Base-by-base conservation (phyloP, 192 early-diverging fungal species). In the Entomortierella beljakovae region DNA sequence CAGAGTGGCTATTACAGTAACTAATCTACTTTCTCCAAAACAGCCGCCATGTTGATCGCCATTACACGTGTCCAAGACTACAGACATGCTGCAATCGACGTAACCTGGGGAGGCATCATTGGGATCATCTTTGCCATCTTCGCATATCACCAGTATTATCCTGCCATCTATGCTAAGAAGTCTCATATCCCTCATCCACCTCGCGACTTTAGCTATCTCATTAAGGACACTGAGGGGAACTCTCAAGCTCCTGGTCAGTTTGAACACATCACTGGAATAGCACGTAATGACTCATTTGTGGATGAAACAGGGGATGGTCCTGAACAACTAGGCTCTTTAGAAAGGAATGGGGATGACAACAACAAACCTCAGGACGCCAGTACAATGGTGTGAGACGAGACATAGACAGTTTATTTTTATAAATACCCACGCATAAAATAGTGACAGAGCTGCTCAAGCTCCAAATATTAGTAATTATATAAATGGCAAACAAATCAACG, bases 131-230 rank as follows among this genome's bases (percentile, higher is more conserved):
- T 86, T 80, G 91, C 89, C 6, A 82, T 82, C 53, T 91, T 92
- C 63, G 83, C 88, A 0, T 92, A 93, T 68, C 81, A 81, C 62
- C 90, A 90, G 68, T 93, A 90, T 76, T 91, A 92, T 40, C 91
- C 92, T 10, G 25, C 68, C 0, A 55, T 89, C 6, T 26, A 46
- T 31, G 20, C 53, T 13, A 6, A 13, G 20, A n/a, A 23, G n/a
- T 70, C 65, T n/a, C 64, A 71, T 35, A 23, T 75, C 13, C 70
- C 57, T 34, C 32, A 70, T 42, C 58, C 75, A 9, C 69, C 60
- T 28, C 50, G 64, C 8, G 55, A 73, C 32, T 79, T 71, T 32
- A 60, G 61, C 7, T 65, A 68, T 38, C 63, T 71, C 33, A 51
- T 23, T 25, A 80, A 54, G 43, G 61, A 60, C 49, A 63, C 34